Conservation (phyloP, 352 stramenopile species). For the Phytophthora pseudosyringae region DNA sequence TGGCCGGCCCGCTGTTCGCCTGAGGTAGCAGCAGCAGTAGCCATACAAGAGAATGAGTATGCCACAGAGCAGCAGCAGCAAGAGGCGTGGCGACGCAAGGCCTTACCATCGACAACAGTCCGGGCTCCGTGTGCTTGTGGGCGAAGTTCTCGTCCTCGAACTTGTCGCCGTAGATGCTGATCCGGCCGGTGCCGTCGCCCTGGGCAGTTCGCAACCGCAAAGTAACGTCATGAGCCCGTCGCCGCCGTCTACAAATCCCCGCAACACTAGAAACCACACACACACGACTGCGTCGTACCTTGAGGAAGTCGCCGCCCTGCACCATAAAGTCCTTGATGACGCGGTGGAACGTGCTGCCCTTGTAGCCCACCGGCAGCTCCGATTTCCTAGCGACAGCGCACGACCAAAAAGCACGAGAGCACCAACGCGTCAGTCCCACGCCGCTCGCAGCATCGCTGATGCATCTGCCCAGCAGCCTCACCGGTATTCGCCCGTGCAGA, state of each 20-base stretch:
- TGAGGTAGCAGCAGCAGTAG: slow-evolving; percentile 16
- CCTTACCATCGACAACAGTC: slow-evolving; percentile 82
- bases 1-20: slow-evolving; percentile 95
- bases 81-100: slow-evolving; percentile 4
- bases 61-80: background rate
- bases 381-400: slow-evolving; percentile 57
- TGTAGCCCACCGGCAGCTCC: slow-evolving; percentile 89
- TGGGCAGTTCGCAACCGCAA: slow-evolving; percentile 30
- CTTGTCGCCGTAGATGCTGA: slow-evolving; percentile 91
- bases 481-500: slow-evolving; percentile 97
- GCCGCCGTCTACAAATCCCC: no score
- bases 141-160: slow-evolving; percentile 86
- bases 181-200: slow-evolving; percentile 82
- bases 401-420: slow-evolving; percentile 29
- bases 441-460: background rate
- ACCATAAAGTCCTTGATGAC: slow-evolving; percentile 95
- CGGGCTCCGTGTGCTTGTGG: slow-evolving; percentile 84
- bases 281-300: slow-evolving; percentile 40
- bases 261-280: slow-evolving; percentile 3
- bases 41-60: slow-evolving; percentile 3
- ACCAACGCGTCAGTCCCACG: slow-evolving; percentile 34
- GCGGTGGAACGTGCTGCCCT: slow-evolving; percentile 87
- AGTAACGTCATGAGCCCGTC: slow-evolving; percentile 5
- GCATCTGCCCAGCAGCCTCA: slow-evolving; percentile 25
- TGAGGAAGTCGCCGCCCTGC: slow-evolving; percentile 87